phyloP scores from a whole-genome alignment of 176 grass and related monocot species.

The Zizania latifolia region DNA sequence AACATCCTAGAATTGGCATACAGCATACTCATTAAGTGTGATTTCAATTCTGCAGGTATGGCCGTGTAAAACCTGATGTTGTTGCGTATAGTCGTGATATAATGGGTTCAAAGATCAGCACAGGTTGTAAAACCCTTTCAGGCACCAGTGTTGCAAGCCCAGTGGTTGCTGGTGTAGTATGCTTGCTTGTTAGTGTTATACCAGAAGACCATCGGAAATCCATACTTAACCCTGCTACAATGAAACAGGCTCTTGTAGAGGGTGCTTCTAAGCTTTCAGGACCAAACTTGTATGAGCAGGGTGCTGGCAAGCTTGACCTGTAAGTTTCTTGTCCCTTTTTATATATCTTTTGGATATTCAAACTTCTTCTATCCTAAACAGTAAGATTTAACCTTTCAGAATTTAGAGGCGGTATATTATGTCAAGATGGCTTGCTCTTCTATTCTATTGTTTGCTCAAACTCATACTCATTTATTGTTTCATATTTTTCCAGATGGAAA shows the following conservation, averaged over 20 bases:
- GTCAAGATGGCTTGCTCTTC: not conserved
- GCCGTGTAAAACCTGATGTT: slow-evolving; percentile 90
- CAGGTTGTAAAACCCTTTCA: slow-evolving; percentile 93
- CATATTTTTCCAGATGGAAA: slow-evolving; percentile 58
- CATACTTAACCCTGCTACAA: slow-evolving; percentile 78
- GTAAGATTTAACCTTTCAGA: not conserved
- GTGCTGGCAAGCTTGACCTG: slow-evolving; percentile 90
- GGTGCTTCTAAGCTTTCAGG: slow-evolving; percentile 93
- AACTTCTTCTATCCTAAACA: not conserved
- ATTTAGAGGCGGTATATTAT: not conserved
- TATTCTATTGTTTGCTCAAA: slow-evolving; percentile 16
- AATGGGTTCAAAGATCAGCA: slow-evolving; percentile 98
- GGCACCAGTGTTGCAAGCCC: slow-evolving; percentile 97
- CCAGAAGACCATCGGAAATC: slow-evolving; percentile 65
- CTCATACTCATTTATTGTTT: slow-evolving; percentile 16
- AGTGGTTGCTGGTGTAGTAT: slow-evolving; percentile 88
- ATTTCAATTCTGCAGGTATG: slow-evolving; percentile 64
- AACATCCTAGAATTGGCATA: slow-evolving; percentile 14
- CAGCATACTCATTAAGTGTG: slow-evolving; percentile 16
- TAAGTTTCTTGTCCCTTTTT: slow-evolving; percentile 47
- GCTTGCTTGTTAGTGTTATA: slow-evolving; percentile 85
- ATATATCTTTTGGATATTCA: not conserved
- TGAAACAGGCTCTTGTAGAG: slow-evolving; percentile 98
- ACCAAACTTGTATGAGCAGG: slow-evolving; percentile 94
- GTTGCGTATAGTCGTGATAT: slow-evolving; percentile 98